Percentiles rank a stretch among this genome's conserved stretches.
Conservation (phyloP, 108 stramenopile species). For the Cyclotella distinguenda region DNA sequence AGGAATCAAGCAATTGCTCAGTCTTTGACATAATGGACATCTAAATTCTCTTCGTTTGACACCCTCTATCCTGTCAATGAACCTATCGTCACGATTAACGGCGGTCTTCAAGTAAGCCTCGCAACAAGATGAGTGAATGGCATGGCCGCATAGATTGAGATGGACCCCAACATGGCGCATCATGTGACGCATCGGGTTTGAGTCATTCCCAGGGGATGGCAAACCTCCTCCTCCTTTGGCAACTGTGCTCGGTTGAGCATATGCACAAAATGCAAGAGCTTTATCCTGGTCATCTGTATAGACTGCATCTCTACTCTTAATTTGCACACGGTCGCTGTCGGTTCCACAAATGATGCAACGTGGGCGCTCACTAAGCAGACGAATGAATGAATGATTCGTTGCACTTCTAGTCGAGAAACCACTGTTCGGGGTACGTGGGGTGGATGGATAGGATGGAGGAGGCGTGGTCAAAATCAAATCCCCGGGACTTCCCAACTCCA, state of each 20-base stretch:
- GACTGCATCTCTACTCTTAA: slow-evolving; percentile 27
- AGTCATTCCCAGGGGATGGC: slow-evolving; percentile 21
- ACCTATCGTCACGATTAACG: slow-evolving; percentile 68
- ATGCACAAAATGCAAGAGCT: slow-evolving; percentile 80
- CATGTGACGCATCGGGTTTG: slow-evolving; percentile 26
- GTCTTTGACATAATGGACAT: slow-evolving; percentile 78
- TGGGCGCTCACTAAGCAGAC: slow-evolving; percentile 62
- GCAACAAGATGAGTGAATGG: slow-evolving; percentile 81
- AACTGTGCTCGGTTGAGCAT: slow-evolving; percentile 78
- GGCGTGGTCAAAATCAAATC: slow-evolving; percentile 35
- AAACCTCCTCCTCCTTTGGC: slow-evolving; percentile 78
- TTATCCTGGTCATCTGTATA: slow-evolving; percentile 32
- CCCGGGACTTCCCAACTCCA: slow-evolving; percentile 19
- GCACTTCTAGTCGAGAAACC: slow-evolving; percentile 9
- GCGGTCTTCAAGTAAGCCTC: slow-evolving; percentile 74
- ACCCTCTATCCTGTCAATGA: slow-evolving; percentile 39
- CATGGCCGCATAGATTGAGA: slow-evolving; percentile 85
- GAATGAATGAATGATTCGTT: slow-evolving; percentile 7
- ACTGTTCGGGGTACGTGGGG: slow-evolving; percentile 15
- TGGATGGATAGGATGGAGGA: slow-evolving; percentile 33
- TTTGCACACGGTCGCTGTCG: slow-evolving; percentile 33
- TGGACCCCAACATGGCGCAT: slow-evolving; percentile 74
- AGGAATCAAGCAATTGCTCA: slow-evolving; percentile 82
- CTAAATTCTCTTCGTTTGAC: slow-evolving; percentile 71
- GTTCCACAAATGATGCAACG: slow-evolving; percentile 78